Conservation (phyloP, 1,284 basidiomycete genomes). For the Cerioporus squamosus region DNA sequence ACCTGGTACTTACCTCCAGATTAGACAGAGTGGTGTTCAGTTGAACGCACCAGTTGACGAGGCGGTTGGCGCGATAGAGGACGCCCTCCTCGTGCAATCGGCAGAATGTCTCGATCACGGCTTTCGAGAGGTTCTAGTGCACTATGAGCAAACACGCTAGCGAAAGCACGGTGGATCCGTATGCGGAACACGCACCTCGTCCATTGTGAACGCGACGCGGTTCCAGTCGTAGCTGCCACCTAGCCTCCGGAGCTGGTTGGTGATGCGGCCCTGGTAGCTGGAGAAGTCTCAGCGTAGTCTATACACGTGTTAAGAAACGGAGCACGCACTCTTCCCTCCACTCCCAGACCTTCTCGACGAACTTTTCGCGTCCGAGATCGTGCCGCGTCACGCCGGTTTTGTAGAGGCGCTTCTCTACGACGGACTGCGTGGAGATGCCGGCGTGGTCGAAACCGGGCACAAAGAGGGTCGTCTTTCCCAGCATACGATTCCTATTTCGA, state of each 20-base stretch:
- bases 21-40: slow-evolving; percentile 98
- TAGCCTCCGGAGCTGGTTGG: slow-evolving; percentile 86
- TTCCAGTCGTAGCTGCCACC: slow-evolving; percentile 97
- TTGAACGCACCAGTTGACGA: slow-evolving; percentile 98
- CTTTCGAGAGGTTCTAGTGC: slow-evolving; percentile 73
- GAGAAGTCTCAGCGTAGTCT: slow-evolving; percentile 9
- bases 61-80: slow-evolving; percentile 94
- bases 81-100: slow-evolving; percentile 91
- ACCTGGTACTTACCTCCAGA: slow-evolving; percentile 70
- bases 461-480: slow-evolving; percentile 90
- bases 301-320: neutral
- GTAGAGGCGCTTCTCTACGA: slow-evolving; percentile 93
- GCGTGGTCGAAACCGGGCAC: slow-evolving; percentile 98
- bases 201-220: slow-evolving; percentile 96
- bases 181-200: slow-evolving; percentile 58
- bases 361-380: slow-evolving; percentile 93
- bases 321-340: slow-evolving; percentile 92
- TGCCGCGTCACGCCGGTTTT: slow-evolving; percentile 89
- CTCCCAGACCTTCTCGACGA: slow-evolving; percentile 91
- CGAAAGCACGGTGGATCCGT: rapidly evolving
- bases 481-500: slow-evolving; percentile 86
- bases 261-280: slow-evolving; percentile 91
- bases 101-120: slow-evolving; percentile 94
- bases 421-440: slow-evolving; percentile 97
- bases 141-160: neutral